Percentiles rank a stretch among this genome's conserved stretches.
These are phyloP conservation scores for Linum lewisii DNA, from an alignment of 345 rosid species.

Conservation along the genomic window DNA sequence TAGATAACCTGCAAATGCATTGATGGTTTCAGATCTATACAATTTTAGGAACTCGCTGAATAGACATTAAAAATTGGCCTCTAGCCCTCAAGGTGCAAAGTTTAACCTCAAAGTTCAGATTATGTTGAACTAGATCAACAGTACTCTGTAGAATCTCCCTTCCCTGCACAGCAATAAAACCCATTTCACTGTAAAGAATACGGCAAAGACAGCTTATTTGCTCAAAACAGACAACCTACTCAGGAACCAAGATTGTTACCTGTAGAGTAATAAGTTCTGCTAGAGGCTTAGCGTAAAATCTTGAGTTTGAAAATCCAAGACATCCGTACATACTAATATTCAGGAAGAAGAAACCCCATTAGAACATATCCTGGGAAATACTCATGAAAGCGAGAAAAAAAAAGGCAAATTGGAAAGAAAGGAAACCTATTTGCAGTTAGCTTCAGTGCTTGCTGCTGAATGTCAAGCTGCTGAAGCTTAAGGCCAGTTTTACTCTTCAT, in stretches of 20 bases:
- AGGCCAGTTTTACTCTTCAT: slow-evolving; percentile 81
- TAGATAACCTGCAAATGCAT: slow-evolving; percentile 67
- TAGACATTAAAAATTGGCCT: neutral
- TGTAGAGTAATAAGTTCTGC: slow-evolving; percentile 93
- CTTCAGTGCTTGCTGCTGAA: slow-evolving; percentile 95
- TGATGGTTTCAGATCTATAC: neutral
- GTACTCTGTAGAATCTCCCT: slow-evolving; percentile 95
- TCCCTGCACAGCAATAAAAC: slow-evolving; percentile 47
- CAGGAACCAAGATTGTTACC: slow-evolving; percentile 22
- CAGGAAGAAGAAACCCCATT: neutral
- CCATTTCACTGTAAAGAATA: slow-evolving; percentile 10
- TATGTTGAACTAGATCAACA: slow-evolving; percentile 90
- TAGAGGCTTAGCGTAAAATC: slow-evolving; percentile 97
- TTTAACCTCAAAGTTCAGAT: slow-evolving; percentile 77
- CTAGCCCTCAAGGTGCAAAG: neutral
- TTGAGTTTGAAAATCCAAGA: slow-evolving; percentile 94
- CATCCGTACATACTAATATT: slow-evolving; percentile 93
- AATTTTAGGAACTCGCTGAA: neutral
- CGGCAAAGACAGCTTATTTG: slow-evolving; percentile 3
- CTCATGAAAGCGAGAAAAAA: neutral
- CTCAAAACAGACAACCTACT: neutral
- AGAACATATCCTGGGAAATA: neutral
- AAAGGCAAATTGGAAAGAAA: slow-evolving; percentile 11
- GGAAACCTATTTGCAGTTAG: slow-evolving; percentile 92
- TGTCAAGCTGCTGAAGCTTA: slow-evolving; percentile 77